phyloP scores from a whole-genome alignment of 805 yeast species.

The Metschnikowia vanudenii region DNA sequence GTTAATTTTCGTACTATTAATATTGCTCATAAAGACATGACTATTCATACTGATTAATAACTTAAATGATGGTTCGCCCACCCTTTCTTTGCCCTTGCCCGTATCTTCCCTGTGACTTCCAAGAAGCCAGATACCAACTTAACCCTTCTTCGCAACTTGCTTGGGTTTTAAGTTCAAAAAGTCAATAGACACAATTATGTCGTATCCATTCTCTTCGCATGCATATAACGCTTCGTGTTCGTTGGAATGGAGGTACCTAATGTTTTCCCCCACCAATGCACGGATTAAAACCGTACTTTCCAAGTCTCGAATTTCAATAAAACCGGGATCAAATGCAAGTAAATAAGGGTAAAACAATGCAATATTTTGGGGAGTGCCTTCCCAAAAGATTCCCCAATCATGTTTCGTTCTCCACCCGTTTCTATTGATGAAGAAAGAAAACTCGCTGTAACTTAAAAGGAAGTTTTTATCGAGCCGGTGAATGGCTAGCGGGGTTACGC shows the following conservation, averaged over 20 bases:
- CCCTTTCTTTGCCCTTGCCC: too few relatives aligned
- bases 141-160: constrained; percentile 4
- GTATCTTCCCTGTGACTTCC: not conserved
- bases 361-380: constrained; percentile 89
- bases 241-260: constrained; percentile 81
- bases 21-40: too few relatives aligned
- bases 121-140: not conserved
- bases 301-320: constrained; percentile 89
- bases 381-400: constrained; percentile 95
- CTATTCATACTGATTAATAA: too few relatives aligned
- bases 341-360: constrained; percentile 94
- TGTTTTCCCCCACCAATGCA: constrained; percentile 90
- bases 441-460: constrained; percentile 83
- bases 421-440: constrained; percentile 89
- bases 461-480: constrained; percentile 89
- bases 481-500: constrained; percentile 83
- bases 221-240: constrained; percentile 93
- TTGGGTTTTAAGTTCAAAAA: constrained; percentile 67
- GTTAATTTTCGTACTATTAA: too few relatives aligned
- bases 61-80: too few relatives aligned
- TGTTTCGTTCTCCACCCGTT: constrained; percentile 97
- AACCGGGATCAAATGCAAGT: constrained; percentile 83
- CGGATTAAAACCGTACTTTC: constrained; percentile 82
- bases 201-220: constrained; percentile 87
- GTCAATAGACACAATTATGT: constrained; percentile 88